Evolutionary conservation across 148 eudicot species (phyloP).

Genomic region (Nyssa sinensis): DNA sequence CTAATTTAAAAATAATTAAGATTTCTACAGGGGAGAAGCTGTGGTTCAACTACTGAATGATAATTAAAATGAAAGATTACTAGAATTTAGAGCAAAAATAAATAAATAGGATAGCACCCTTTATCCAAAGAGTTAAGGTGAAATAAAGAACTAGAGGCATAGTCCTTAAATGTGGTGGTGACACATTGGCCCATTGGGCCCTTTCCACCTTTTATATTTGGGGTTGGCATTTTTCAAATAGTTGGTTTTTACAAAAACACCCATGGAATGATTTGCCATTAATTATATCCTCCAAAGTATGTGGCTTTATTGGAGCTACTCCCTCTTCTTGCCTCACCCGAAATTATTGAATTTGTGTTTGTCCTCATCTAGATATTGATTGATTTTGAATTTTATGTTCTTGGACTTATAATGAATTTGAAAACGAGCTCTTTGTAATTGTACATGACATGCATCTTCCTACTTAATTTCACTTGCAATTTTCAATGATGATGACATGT

Average conservation of each 20-base stretch:
- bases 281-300: neutral
- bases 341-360: neutral
- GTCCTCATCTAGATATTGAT: neutral
- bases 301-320: neutral
- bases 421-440: neutral
- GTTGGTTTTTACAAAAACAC: neutral
- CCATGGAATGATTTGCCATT: neutral
- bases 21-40: no score
- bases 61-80: no score
- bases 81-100: no score
- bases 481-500: no score
- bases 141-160: neutral
- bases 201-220: neutral
- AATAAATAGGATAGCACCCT: neutral
- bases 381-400: neutral
- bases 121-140: no score
- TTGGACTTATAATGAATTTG: neutral
- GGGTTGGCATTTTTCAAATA: no score
- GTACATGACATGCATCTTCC: no score
- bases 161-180: neutral
- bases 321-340: neutral
- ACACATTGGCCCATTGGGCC: constrained; percentile 10
- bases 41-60: no score
- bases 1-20: neutral
- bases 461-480: neutral